phyloP scores from a whole-genome alignment of 2,329 filamentous ascomycete species.

The Gnomoniopsis sp. region DNA sequence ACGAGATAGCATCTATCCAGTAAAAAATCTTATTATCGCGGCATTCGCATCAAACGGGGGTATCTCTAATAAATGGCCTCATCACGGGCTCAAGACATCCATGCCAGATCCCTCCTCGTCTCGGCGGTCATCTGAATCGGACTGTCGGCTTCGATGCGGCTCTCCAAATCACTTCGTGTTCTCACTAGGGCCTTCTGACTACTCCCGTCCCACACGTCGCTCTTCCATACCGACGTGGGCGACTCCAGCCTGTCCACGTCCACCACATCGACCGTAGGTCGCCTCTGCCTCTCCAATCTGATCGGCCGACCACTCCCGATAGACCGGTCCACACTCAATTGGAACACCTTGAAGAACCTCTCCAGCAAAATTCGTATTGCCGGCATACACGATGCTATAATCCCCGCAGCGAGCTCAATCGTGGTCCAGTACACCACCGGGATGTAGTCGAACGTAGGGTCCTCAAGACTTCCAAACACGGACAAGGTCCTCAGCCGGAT shows the following conservation, averaged over 20 bases:
- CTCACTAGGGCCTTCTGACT: not conserved
- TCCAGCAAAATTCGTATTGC: conserved; percentile 14
- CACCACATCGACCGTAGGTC: not conserved
- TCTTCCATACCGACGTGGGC: not conserved
- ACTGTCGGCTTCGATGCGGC: not conserved
- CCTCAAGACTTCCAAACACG: conserved; percentile 3
- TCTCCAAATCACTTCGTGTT: not conserved
- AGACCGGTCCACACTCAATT: not conserved
- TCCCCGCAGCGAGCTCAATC: conserved; percentile 16
- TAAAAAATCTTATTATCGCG: too few relatives aligned
- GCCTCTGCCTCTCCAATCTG: conserved; percentile 14
- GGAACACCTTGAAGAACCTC: conserved; percentile 8
- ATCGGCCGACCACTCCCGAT: not conserved
- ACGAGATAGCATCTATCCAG: too few relatives aligned
- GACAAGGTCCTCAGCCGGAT: conserved; percentile 5
- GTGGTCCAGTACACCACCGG: conserved; percentile 15
- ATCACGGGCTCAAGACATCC: too few relatives aligned
- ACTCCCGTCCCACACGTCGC: not conserved
- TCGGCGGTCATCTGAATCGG: not conserved
- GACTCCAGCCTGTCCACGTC: not conserved
- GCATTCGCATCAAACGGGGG: too few relatives aligned
- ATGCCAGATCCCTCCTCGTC: not conserved
- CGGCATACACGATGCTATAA: conserved; percentile 16
- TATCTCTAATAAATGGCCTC: too few relatives aligned
- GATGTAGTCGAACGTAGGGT: conserved; percentile 9